Base-by-base conservation (phyloP, 768 basidiomycete species). In the Xerocomellus dryophilus region DNA sequence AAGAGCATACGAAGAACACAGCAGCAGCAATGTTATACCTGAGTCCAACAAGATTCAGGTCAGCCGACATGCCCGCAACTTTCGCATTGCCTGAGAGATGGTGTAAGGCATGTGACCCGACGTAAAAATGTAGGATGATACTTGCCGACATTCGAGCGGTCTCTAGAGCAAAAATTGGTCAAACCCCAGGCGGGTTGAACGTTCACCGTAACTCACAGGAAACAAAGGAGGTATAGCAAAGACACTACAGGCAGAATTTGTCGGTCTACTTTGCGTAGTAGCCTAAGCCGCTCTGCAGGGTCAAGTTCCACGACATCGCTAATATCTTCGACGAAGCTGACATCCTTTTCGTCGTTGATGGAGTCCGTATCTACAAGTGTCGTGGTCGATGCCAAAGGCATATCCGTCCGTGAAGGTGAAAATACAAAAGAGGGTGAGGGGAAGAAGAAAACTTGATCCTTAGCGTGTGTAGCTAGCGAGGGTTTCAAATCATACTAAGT, bases 181-280 rank as follows among this genome's bases (percentile, higher is more conserved):
- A 47, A 34, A 44, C 17, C 0, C n/a, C 20, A 14, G 21, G 29
- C 14, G 3, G 27, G 23, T 21, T 5, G 8, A 20, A 29, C 34
- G 5, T 36, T 18, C 11, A 32, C 29, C 6, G 12, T 8, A 23
- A 72, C 77, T 70, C 55, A 78, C 74, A 79, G 61, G 63, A 78
- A 79, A 9, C 74, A 78, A 45, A 77, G 67, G 40, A 79, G 65
- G 54, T 77, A 78, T 6, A 80, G 61, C 34, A 77, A 49, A 6
- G 76, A 76, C 35, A 78, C 71, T 43, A 78, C 69, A 5, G 78
- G 76, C 38, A 80, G 57, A 21, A 79, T 57, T 55, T 78, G 74
- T 57, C 67, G 62, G 59, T 79, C 78, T 21, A 79, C 59, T 61
- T 79, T 79, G 32, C 76, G 68, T 43, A 79, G 55, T 15, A 70